These are phyloP conservation scores for Haplographium delicatum DNA, from an alignment of 495 filamentous ascomycete genomes.

Conservation along the genomic window DNA sequence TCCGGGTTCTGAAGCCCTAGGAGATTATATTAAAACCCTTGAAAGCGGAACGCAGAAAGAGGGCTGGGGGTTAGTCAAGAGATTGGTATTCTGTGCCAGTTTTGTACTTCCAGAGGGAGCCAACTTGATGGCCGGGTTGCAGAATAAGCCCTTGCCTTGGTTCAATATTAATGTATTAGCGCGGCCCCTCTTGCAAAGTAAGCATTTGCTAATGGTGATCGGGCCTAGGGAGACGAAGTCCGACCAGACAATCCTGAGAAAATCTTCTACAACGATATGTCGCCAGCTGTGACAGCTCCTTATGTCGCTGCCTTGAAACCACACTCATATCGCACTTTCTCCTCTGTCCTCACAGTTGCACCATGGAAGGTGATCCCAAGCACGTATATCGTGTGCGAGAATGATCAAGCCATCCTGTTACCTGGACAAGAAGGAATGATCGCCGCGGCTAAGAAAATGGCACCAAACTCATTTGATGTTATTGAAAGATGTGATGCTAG, in stretches of 20 bases:
- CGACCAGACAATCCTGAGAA: not conserved
- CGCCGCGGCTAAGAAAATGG: not conserved
- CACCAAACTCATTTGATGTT: constrained; percentile 13
- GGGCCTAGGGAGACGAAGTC: constrained; percentile 8
- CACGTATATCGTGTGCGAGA: constrained; percentile 23
- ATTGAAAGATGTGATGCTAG: constrained; percentile 27
- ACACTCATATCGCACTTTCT: constrained; percentile 15
- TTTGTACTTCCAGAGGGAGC: constrained; percentile 13
- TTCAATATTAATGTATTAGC: constrained; percentile 10
- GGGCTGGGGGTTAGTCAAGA: constrained; percentile 5
- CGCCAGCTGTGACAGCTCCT: not conserved
- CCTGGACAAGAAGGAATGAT: constrained; percentile 23
- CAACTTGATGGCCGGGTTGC: constrained; percentile 10
- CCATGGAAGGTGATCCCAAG: constrained; percentile 16
- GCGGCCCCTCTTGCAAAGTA: not conserved
- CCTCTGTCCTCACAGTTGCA: constrained; percentile 5
- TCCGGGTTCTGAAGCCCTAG: constrained; percentile 32
- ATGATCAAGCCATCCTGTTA: constrained; percentile 23
- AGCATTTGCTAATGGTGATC: not conserved
- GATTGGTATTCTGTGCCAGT: constrained; percentile 11
- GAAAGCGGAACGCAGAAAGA: constrained; percentile 7
- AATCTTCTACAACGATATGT: constrained; percentile 23
- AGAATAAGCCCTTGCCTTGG: constrained; percentile 11
- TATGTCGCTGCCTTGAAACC: constrained; percentile 12
- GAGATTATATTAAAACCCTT: constrained; percentile 2